A percentile compares a stretch with the other conserved stretches of the same genome.
Conservation (phyloP, 345 rosid genomes). For the Hibiscus trionum region DNA sequence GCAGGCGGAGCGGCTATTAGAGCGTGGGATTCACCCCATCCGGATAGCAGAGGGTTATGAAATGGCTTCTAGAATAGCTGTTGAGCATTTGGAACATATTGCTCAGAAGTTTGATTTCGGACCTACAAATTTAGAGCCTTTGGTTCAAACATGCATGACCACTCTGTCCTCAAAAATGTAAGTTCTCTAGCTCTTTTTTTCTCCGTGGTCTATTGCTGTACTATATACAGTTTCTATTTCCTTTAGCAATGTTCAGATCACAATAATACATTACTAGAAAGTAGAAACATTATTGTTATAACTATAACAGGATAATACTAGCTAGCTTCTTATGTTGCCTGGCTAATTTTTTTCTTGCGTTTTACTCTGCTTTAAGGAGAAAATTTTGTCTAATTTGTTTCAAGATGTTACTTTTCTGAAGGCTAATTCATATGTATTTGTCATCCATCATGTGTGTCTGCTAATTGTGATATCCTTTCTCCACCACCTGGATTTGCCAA, state of each 20-base stretch:
- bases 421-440: not conserved
- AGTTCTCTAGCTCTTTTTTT: conserved; percentile 5
- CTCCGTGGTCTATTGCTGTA: not conserved
- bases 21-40: conserved; percentile 93
- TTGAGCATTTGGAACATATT: conserved; percentile 69
- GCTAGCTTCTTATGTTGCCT: not conserved
- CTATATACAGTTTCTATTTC: not conserved
- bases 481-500: not conserved
- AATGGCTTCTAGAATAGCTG: conserved; percentile 79
- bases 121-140: conserved; percentile 48
- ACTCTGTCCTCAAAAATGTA: conserved; percentile 91
- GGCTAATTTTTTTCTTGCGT: not conserved
- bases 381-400: not conserved
- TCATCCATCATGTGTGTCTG: not conserved
- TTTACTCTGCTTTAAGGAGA: not conserved
- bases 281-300: too few relatives aligned
- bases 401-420: not conserved
- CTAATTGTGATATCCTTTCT: not conserved
- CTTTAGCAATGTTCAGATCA: not conserved
- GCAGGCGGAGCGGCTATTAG: conserved; percentile 84
- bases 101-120: conserved; percentile 82
- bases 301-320: not conserved
- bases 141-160: conserved; percentile 94
- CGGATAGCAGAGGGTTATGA: conserved; percentile 95
- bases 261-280: not conserved